phyloP scores from a whole-genome alignment of 148 eudicot genomes.

The Talinum fruticosum region DNA sequence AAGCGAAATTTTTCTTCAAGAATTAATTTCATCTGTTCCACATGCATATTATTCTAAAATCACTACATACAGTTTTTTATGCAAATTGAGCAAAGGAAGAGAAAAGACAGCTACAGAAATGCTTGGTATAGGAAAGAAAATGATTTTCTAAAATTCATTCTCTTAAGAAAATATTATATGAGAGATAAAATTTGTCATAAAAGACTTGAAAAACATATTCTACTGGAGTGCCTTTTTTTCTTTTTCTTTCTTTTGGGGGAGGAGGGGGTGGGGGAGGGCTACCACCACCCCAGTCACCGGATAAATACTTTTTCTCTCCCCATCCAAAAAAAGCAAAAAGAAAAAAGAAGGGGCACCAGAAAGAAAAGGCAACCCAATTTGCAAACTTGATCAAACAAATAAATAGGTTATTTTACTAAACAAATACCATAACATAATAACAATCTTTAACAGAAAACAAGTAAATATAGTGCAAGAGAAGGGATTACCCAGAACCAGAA shows the following conservation, averaged over 20 bases:
- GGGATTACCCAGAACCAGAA: conserved; percentile 97
- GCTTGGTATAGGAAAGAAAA: neutral
- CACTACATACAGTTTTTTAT: neutral
- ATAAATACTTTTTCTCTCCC: too few relatives aligned
- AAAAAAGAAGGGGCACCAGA: too few relatives aligned
- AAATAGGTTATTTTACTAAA: neutral
- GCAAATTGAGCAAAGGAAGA: neutral
- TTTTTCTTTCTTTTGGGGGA: too few relatives aligned
- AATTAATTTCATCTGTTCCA: neutral
- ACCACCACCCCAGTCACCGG: too few relatives aligned
- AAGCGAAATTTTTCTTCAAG: neutral
- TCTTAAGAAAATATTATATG: neutral
- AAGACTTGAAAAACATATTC: neutral
- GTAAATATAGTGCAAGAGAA: neutral
- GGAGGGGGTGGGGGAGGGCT: too few relatives aligned
- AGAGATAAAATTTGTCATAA: neutral
- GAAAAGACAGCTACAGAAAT: neutral
- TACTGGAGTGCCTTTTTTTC: too few relatives aligned
- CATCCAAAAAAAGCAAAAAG: too few relatives aligned
- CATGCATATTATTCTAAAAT: neutral
- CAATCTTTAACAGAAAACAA: neutral
- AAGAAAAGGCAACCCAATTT: too few relatives aligned
- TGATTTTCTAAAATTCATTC: neutral
- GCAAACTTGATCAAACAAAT: neutral
- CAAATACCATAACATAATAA: neutral